Evolutionary conservation across 805 yeast genomes (phyloP), one percentile per base, ranked within the genome.

Genomic region (Metschnikowia lunata): DNA sequence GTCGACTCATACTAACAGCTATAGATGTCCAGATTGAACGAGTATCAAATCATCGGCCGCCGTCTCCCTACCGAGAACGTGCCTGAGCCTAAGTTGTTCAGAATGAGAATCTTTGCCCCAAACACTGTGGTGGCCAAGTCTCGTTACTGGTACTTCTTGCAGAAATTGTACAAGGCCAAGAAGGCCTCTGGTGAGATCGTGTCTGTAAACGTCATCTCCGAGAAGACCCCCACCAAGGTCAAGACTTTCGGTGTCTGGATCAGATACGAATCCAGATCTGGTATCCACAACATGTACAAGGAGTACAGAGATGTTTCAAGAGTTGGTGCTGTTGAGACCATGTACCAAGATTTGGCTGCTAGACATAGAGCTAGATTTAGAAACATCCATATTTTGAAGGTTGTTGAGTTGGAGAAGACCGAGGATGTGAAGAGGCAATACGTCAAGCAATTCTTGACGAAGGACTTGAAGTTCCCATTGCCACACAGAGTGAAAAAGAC

Each of bases 221-320:
- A 93, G 82, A 78, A 89, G 72, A 87, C 82, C 82, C 98, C 99
- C 78, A 88, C 96, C 78, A 90, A 88, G 83, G 98, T 93, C 71
- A 93, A 93, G 90, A 93, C 90, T 88, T 93, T 90, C 73, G 99
- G 97, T 82, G 75, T 93, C 80, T 93, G 99, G 99, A 86, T 93
- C 75, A 90, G 99, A 83, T 93, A 93, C 87, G 99, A 93, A 74
- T 93, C 99, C 60, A 95, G 99, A 86, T 93, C 99, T 62, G 99
- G 99, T 81, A 90, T 96, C 69, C 99, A 93, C 95, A 93, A 93
- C 95, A 93, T 93, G 97, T 93, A 93, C 97, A 93, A 93, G 84
- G 99, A 93, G 82, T 88, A 88, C 93, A 89, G 99, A 79, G 99
- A 91, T 67, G 95, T 91, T 65, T 78, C 97, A 82, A 93, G 99